Conservation (phyloP, 257 asterid genomes). For the Fraxinus cuspidata region DNA sequence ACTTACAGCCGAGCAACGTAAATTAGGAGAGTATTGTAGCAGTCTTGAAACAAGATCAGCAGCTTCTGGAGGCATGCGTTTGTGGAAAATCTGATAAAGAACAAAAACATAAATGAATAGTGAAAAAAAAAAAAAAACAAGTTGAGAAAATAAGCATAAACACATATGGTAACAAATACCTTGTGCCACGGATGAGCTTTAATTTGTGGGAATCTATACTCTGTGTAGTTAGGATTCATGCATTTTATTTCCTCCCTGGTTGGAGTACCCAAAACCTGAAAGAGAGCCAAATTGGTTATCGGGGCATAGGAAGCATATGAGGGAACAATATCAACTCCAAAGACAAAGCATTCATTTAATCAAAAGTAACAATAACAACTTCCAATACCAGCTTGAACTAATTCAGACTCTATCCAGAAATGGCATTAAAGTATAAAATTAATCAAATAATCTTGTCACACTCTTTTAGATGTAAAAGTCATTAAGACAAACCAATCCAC, state of each 20-base stretch:
- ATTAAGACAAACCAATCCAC: background rate
- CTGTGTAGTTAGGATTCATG: conserved; percentile 66
- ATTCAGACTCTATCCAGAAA: background rate
- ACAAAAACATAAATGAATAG: background rate
- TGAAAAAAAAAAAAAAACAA: background rate
- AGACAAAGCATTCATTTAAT: background rate
- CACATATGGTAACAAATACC: conserved; percentile 28
- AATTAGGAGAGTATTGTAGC: conserved; percentile 61
- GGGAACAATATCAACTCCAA: background rate
- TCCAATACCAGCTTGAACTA: background rate
- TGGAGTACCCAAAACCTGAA: conserved; percentile 67
- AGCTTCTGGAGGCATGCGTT: conserved; percentile 70
- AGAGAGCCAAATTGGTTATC: background rate
- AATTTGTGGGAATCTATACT: conserved; percentile 60
- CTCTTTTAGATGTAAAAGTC: background rate
- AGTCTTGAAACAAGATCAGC: conserved; percentile 64
- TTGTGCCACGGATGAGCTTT: conserved; percentile 76
- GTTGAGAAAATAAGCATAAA: background rate
- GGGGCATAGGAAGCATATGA: background rate
- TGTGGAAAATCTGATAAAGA: conserved; percentile 48
- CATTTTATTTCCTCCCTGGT: conserved; percentile 68
- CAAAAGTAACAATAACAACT: background rate
- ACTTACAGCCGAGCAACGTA: conserved; percentile 62
- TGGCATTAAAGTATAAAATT: background rate
- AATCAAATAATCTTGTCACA: background rate